A percentile compares a stretch with the other conserved stretches of the same genome.
These are phyloP conservation scores for Colletotrichum acutatum DNA, from an alignment of 2,329 filamentous ascomycete species.

Conservation along the genomic window DNA sequence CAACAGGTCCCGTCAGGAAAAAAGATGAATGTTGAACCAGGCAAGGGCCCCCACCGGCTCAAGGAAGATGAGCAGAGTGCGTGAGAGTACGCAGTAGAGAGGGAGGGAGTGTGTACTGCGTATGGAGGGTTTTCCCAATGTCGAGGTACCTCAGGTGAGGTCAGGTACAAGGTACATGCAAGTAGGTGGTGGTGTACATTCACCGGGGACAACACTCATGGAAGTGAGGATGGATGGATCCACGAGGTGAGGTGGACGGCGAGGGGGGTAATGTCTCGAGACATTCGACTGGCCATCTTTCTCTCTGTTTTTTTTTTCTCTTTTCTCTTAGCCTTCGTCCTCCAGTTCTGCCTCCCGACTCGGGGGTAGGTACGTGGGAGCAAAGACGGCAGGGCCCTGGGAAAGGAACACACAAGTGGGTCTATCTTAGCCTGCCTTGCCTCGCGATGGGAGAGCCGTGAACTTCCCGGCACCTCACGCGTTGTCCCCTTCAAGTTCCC, in stretches of 20 bases:
- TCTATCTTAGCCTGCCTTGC: background rate
- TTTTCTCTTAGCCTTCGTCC: background rate
- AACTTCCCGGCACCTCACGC: constrained; percentile 7
- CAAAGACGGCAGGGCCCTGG: constrained; percentile 6
- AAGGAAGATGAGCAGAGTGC: constrained; percentile 31
- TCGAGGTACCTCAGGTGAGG: constrained; percentile 17
- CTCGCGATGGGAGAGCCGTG: constrained; percentile 4
- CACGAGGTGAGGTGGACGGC: background rate
- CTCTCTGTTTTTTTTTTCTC: constrained; percentile 5
- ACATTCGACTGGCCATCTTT: constrained; percentile 28
- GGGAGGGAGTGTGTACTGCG: background rate
- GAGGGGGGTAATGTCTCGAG: constrained; percentile 17
- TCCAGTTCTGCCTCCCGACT: background rate
- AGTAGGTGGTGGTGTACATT: background rate
- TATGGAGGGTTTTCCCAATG: background rate
- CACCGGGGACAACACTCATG: background rate
- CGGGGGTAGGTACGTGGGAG: background rate
- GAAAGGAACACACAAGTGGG: constrained; percentile 18
- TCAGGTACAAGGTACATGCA: background rate
- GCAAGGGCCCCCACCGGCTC: constrained; percentile 34
- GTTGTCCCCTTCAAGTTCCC: constrained; percentile 5
- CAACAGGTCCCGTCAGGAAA: constrained; percentile 23
- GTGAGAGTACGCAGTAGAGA: background rate
- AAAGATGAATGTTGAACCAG: constrained; percentile 38
- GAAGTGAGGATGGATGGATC: background rate